A percentile compares a stretch with the other conserved stretches of the same genome.
phyloP scores from a whole-genome alignment of 1,139 yeast genomes.

The Pneumocystis canis region DNA sequence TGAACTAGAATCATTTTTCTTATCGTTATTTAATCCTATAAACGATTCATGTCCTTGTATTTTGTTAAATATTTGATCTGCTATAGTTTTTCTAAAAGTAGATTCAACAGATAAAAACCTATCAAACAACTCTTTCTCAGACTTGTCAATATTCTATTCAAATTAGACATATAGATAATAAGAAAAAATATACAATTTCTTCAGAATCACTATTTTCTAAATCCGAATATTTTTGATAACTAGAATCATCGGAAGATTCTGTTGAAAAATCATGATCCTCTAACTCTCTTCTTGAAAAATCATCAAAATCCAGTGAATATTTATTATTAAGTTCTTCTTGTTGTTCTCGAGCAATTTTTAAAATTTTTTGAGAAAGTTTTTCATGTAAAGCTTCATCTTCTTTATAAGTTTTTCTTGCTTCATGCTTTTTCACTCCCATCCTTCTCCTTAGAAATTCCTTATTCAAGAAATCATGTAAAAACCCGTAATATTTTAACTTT shows the following conservation, averaged over 20 bases:
- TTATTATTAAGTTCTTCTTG: slow-evolving; percentile 71
- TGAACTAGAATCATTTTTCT: slow-evolving; percentile 17
- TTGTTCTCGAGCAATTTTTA: slow-evolving; percentile 79
- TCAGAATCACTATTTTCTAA: background rate
- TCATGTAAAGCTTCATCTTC: slow-evolving; percentile 67
- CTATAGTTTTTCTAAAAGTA: slow-evolving; percentile 62
- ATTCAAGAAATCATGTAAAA: background rate
- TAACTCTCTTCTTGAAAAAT: background rate
- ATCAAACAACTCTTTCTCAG: slow-evolving; percentile 29
- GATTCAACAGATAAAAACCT: slow-evolving; percentile 28
- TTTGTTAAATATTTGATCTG: slow-evolving; percentile 83
- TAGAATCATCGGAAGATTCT: background rate
- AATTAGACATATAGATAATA: background rate
- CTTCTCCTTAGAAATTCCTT: background rate
- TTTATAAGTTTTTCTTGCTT: slow-evolving; percentile 20
- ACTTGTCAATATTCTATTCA: slow-evolving; percentile 31
- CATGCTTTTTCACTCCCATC: background rate
- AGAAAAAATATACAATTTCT: slow-evolving; percentile 1
- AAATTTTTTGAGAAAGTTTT: slow-evolving; percentile 64
- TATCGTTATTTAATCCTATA: slow-evolving; percentile 19
- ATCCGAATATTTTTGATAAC: background rate
- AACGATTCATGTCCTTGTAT: slow-evolving; percentile 53
- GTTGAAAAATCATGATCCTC: background rate
- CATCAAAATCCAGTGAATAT: background rate
- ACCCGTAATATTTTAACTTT: background rate